These are phyloP conservation scores for Metschnikowia matae DNA, from an alignment of 805 yeast species.

Conservation along the genomic window DNA sequence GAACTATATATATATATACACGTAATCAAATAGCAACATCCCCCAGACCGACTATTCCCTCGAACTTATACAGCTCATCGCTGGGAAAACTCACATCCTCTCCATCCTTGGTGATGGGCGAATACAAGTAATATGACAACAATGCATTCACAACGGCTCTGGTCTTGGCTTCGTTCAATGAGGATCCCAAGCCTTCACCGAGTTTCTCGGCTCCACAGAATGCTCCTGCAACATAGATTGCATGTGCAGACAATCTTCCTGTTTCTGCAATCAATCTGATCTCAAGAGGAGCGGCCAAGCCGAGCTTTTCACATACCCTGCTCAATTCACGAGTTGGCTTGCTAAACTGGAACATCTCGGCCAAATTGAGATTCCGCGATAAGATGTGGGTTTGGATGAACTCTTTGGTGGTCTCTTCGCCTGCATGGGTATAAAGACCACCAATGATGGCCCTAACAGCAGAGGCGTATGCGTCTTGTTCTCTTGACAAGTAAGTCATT, in stretches of 20 bases:
- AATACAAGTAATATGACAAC: slow-evolving; percentile 87
- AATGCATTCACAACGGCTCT: slow-evolving; percentile 89
- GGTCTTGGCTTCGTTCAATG: slow-evolving; percentile 85
- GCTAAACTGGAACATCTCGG: slow-evolving; percentile 71
- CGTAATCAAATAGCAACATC: slow-evolving; percentile 39
- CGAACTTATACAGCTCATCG: slow-evolving; percentile 43
- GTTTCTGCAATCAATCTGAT: slow-evolving; percentile 82
- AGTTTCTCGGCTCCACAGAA: slow-evolving; percentile 77
- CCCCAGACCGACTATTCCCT: slow-evolving; percentile 40
- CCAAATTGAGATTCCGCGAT: slow-evolving; percentile 75
- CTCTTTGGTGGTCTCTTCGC: slow-evolving; percentile 56
- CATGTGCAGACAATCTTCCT: slow-evolving; percentile 79
- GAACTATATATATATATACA: slow-evolving; percentile 17
- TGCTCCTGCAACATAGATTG: slow-evolving; percentile 88
- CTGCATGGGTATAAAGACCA: slow-evolving; percentile 72
- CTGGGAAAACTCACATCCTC: slow-evolving; percentile 53
- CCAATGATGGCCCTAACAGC: slow-evolving; percentile 82
- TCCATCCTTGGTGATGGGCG: slow-evolving; percentile 56
- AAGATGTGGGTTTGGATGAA: slow-evolving; percentile 74
- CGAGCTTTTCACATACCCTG: slow-evolving; percentile 70
- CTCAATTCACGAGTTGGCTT: slow-evolving; percentile 85
- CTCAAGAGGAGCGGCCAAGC: slow-evolving; percentile 68
- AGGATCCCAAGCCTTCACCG: slow-evolving; percentile 93
- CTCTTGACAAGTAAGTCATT: slow-evolving; percentile 30
- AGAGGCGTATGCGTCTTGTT: slow-evolving; percentile 51